Base-by-base conservation (phyloP, 805 yeast species). In the Clavispora asparagi region DNA sequence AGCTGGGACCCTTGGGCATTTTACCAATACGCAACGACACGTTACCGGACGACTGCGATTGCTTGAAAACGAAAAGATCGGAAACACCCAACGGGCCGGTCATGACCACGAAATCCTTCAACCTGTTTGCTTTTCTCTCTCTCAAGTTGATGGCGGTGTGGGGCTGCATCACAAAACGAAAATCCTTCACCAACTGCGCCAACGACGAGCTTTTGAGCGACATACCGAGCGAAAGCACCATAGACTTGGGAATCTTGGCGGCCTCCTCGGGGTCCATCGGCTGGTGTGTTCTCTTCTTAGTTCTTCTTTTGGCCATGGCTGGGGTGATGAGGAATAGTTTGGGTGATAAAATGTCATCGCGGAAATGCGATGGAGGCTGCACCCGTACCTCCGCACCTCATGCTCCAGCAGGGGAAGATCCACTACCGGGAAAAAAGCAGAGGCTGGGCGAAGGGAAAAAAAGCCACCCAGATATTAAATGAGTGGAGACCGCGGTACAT, bases 91-190 rank as follows among this genome's bases (percentile, higher is more conserved):
- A 73, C 12, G 98, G 98, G 6, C 98, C 98, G 33, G 97, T 87
- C 97, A 94, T 91, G n/a, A 89, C 96, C n/a, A 91, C 79, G 57
- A 86, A 94, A 68, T 92, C 99, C 64, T 86, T 88, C 54, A 94
- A 73, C 61, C 83, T 87, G 66, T 94, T 94, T 35, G 87, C 74
- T 62, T 87, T 88, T 42, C 98, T 76, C 67, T 94, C 99, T 53
- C 83, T 77, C 48, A 94, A 75, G 54, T 82, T 86, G 58, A 89
- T 82, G 11, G 98, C 97, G 3, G 99, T 94, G 60, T 92, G 95
- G 12, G 99, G 99, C 62, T 89, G 94, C 97, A 94, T 90, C 53
- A 90, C 80, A 50, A 79, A 78, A 61, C 99, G 79, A 65, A 91
- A 82, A 65, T 94, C 99, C 49, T 77, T 77, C 17, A 91, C 97